These are phyloP conservation scores for Xylaria sp. DNA, from an alignment of 2,329 filamentous ascomycete genomes.

Conservation along the genomic window DNA sequence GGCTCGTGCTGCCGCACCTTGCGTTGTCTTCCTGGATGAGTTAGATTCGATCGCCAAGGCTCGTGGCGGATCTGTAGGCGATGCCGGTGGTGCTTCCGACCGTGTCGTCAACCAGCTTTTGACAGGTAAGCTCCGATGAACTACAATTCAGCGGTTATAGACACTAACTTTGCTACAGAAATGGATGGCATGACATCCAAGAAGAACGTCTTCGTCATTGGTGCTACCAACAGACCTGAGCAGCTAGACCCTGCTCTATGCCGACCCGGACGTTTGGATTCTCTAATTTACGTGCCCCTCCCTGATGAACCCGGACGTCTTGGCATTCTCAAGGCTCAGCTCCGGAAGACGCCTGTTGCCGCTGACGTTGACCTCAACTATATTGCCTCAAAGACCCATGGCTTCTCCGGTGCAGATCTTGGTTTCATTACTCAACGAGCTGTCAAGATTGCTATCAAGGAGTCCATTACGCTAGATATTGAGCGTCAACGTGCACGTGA, in stretches of 20 bases:
- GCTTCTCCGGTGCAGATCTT: constrained; percentile 99
- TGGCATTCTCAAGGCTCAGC: constrained; percentile 91
- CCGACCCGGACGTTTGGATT: constrained; percentile 98
- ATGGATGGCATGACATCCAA: constrained; percentile 99
- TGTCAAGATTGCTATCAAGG: constrained; percentile 99
- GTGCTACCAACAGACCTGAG: constrained; percentile 97
- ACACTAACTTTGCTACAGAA: constrained; percentile 68
- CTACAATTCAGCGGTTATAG: not conserved
- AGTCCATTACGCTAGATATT: constrained; percentile 89
- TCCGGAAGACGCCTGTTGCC: constrained; percentile 96
- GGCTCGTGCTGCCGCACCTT: constrained; percentile 96
- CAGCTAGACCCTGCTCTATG: constrained; percentile 98
- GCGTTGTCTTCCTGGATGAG: constrained; percentile 98
- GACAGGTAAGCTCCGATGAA: constrained; percentile 74
- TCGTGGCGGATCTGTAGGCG: constrained; percentile 93
- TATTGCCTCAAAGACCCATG: constrained; percentile 97
- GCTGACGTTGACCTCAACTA: constrained; percentile 86
- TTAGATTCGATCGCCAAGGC: constrained; percentile 99
- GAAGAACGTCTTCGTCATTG: constrained; percentile 99
- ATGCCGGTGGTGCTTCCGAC: constrained; percentile 97
- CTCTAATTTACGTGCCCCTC: constrained; percentile 96
- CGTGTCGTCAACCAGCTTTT: constrained; percentile 99
- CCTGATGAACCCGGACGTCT: constrained; percentile 91
- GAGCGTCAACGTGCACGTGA: constrained; percentile 90
- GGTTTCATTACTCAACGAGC: constrained; percentile 99